Evolutionary conservation across 805 yeast species (phyloP), one percentile per base, ranked within the genome.

Genomic region (Nematodospora valgi): DNA sequence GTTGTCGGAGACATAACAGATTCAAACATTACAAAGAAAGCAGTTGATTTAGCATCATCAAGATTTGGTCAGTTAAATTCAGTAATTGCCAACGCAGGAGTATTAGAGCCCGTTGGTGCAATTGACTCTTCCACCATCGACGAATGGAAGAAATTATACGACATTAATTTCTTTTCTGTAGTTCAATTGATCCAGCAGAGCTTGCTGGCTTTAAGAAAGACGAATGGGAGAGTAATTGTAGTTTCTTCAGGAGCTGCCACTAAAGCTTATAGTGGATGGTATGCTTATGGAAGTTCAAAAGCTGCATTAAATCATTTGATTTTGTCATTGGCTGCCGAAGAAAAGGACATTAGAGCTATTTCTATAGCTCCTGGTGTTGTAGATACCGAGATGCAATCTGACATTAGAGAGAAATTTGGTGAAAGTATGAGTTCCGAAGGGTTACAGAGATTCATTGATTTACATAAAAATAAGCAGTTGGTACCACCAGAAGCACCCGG

Each of bases 311-410:
- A 91, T 56, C 88, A 82, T 48, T 72, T 87, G 34, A 79, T 86
- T 5, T 52, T 62, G 30, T 76, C 85, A 10, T 55, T 91, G 11
- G 82, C 86, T 1, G 65, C 62, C 5, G 96, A 88, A 49, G 88
- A 84, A 52, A 62, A 69, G 1, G 52, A 47, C 3, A 60, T 87
- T n/a, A 58, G 62, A 23, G 66, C 82, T 3, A 62, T 88, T 8
- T 69, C 96, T 0, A 71, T 93, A 16, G 96, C 96, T 0, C 98
- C 98, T 0, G 98, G 98, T 4, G 95, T 87, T 1, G 97, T 93
- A 2, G 86, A 86, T 53, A 91, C 98, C 1, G 67, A 66, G 14
- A 91, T 93, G 98, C 98, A 93, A 62, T 55, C 45, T 6, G 81
- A 78, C 36, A 88, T 91, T 38, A 76, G 98, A 48, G 82, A 76